Conservation (phyloP, 352 stramenopile species). For the Pythium phragmitis region DNA sequence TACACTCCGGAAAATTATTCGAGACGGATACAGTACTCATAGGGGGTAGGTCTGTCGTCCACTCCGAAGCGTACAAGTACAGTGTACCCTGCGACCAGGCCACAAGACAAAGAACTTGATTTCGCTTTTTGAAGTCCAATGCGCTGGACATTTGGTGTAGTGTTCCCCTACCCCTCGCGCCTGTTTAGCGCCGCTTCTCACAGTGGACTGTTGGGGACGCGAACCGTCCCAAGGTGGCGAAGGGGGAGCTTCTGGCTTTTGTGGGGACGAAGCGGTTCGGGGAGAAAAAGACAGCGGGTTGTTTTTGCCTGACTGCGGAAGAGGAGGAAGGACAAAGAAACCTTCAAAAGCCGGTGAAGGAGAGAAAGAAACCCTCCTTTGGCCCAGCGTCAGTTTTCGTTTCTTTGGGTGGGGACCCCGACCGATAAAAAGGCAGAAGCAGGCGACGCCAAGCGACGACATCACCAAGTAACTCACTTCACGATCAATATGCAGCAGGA, state of each 20-base stretch:
- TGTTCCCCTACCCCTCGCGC: constrained; percentile 9
- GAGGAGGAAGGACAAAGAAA: constrained; percentile 7
- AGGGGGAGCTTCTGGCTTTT: background rate
- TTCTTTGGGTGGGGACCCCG: constrained; percentile 53
- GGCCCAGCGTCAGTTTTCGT: constrained; percentile 47
- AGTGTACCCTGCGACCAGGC: constrained; percentile 6
- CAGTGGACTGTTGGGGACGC: constrained; percentile 21
- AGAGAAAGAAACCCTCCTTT: constrained; percentile 8
- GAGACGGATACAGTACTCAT: background rate
- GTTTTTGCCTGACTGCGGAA: constrained; percentile 7
- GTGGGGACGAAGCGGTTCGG: constrained; percentile 17
- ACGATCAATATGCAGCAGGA: constrained; percentile 69
- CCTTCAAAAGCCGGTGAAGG: constrained; percentile 16
- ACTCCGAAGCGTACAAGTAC: background rate
- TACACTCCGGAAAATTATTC: constrained; percentile 4
- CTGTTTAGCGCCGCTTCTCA: constrained; percentile 9
- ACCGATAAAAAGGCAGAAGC: constrained; percentile 8
- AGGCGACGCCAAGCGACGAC: background rate
- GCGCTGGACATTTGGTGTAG: constrained; percentile 11
- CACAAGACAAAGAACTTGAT: background rate
- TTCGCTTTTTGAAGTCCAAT: background rate
- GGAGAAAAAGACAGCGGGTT: constrained; percentile 23
- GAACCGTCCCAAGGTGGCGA: constrained; percentile 17
- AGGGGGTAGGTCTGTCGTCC: constrained; percentile 10
- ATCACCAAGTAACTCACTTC: constrained; percentile 2